Evolutionary conservation across 768 basidiomycete genomes (phyloP).

Genomic region (Rhodotorula babjevae): DNA sequence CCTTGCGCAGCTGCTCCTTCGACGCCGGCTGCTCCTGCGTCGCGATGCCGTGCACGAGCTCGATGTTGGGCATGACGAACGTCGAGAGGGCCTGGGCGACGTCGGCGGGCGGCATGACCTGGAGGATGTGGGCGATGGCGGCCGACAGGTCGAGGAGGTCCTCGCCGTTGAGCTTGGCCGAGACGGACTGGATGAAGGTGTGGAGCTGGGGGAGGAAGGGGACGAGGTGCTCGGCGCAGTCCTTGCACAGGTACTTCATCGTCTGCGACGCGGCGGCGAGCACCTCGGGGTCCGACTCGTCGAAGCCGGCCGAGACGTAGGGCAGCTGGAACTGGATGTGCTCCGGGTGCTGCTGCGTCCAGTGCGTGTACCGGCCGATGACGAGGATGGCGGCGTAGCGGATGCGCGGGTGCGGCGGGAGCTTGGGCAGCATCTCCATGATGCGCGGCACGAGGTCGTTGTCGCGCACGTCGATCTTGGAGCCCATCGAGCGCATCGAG

Average conservation of each 20-base stretch:
- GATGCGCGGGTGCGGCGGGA: slow-evolving; percentile 83
- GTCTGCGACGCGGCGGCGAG: slow-evolving; percentile 92
- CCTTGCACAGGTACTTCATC: slow-evolving; percentile 91
- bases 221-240: slow-evolving; percentile 82
- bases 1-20: slow-evolving; percentile 62
- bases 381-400: slow-evolving; percentile 93
- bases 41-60: slow-evolving; percentile 64
- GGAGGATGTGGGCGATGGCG: slow-evolving; percentile 91
- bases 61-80: slow-evolving; percentile 79
- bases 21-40: slow-evolving; percentile 54
- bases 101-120: slow-evolving; percentile 82
- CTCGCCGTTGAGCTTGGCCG: slow-evolving; percentile 71
- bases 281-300: slow-evolving; percentile 58
- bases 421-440: slow-evolving; percentile 84
- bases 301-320: slow-evolving; percentile 88
- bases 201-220: slow-evolving; percentile 88
- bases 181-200: slow-evolving; percentile 74
- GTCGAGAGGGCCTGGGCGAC: slow-evolving; percentile 79
- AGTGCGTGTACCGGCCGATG: slow-evolving; percentile 91
- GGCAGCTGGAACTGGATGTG: slow-evolving; percentile 80
- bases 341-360: slow-evolving; percentile 83
- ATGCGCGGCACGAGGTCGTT: slow-evolving; percentile 86
- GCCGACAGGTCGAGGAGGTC: slow-evolving; percentile 90
- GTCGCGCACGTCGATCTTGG: slow-evolving; percentile 77
- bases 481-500: slow-evolving; percentile 97